A percentile compares a stretch with the other conserved stretches of the same genome.
Evolutionary conservation across 345 rosid species (phyloP).

Genomic region (Physaria fendleri): DNA sequence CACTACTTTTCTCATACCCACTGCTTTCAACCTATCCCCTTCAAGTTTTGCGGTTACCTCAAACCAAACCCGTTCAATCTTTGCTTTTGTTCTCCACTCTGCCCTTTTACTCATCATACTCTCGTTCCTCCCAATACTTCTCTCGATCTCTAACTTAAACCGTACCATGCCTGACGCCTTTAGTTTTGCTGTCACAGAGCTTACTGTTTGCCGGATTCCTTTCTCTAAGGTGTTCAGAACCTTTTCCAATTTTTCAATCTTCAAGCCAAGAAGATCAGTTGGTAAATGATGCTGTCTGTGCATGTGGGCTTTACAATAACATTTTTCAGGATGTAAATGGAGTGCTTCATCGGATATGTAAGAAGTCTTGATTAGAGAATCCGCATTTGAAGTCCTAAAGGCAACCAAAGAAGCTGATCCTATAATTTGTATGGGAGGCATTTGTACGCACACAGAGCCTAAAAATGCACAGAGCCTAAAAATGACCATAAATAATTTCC

Average conservation of each 20-base stretch:
- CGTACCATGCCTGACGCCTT: slow-evolving; percentile 42
- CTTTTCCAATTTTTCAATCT: slow-evolving; percentile 39
- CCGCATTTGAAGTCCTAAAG: slow-evolving; percentile 36
- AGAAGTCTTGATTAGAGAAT: slow-evolving; percentile 36
- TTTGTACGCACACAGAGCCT: slow-evolving; percentile 36
- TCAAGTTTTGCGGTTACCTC: slow-evolving; percentile 54
- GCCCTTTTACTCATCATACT: slow-evolving; percentile 24
- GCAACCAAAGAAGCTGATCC: slow-evolving; percentile 64
- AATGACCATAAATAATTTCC: slow-evolving; percentile 24
- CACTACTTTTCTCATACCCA: slow-evolving; percentile 41
- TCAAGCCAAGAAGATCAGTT: slow-evolving; percentile 35
- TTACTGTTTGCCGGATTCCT: slow-evolving; percentile 17
- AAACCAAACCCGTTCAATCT: slow-evolving; percentile 54
- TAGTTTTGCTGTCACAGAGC: slow-evolving; percentile 38
- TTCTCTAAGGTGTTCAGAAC: slow-evolving; percentile 38
- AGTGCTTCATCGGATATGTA: slow-evolving; percentile 36
- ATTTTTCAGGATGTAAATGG: slow-evolving; percentile 56
- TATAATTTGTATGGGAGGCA: slow-evolving; percentile 42
- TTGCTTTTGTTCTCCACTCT: slow-evolving; percentile 66
- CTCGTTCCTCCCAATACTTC: slow-evolving; percentile 36
- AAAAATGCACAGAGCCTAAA: slow-evolving; percentile 15
- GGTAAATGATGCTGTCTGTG: slow-evolving; percentile 31
- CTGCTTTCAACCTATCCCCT: slow-evolving; percentile 46
- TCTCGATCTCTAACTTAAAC: slow-evolving; percentile 60
- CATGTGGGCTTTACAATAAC: slow-evolving; percentile 33